phyloP scores from a whole-genome alignment of 345 rosid species.

The Viola odorata region DNA sequence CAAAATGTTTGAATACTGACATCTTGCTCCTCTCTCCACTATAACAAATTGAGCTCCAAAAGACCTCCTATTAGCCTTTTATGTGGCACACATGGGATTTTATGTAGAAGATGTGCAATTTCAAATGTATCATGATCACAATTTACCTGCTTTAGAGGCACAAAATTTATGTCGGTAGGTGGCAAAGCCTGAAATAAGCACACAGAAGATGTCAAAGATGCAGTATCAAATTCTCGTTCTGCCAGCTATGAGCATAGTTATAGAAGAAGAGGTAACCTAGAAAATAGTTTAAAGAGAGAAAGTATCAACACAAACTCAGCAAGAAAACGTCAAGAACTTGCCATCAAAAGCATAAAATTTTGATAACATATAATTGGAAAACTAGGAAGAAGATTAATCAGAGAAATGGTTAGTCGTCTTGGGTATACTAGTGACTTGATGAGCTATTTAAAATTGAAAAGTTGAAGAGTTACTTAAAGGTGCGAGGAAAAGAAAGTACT shows the following conservation, averaged over 20 bases:
- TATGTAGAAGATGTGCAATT: background rate
- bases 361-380: background rate
- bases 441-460: too few relatives aligned
- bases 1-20: slow-evolving; percentile 21
- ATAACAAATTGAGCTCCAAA: background rate
- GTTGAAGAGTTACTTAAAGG: too few relatives aligned
- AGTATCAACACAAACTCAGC: too few relatives aligned
- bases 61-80: background rate
- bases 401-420: too few relatives aligned
- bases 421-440: too few relatives aligned
- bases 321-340: background rate
- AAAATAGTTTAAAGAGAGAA: background rate
- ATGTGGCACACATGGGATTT: background rate
- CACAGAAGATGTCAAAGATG: slow-evolving; percentile 1
- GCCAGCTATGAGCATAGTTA: background rate
- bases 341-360: background rate
- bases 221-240: background rate
- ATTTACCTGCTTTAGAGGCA: slow-evolving; percentile 76
- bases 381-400: too few relatives aligned
- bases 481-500: too few relatives aligned
- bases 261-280: background rate
- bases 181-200: slow-evolving; percentile 58
- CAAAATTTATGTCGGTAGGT: slow-evolving; percentile 62
- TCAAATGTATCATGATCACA: background rate
- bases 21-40: background rate